Base-by-base conservation (phyloP, 805 yeast species). In the Kluyveromyces aestuarii region DNA sequence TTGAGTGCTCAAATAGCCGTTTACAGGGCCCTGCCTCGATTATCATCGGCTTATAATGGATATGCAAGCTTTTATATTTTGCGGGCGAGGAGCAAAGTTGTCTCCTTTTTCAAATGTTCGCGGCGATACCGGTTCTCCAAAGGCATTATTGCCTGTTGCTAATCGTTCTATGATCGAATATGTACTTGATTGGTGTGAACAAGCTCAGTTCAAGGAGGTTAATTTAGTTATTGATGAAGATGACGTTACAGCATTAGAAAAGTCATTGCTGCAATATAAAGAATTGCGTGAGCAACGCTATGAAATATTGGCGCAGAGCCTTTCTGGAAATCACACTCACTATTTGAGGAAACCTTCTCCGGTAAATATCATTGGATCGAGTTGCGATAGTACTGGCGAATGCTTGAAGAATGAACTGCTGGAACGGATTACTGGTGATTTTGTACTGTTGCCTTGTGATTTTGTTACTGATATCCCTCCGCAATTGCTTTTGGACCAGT, bases 381-480 rank as follows among this genome's bases (percentile, higher is more conserved):
- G 73, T 46, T 71, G 75, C 10, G 75, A 73, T 14, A 63, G 76
- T 13, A 81, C 87, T 14, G 95, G 93, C n/a, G 80, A 74, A 47
- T 70, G 81, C 44, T 60, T 87, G 38, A 72, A 73, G 46, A 55
- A 51, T 41, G 75, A 78, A 48, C 66, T 76, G 52, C 70, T 76
- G 44, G 71, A 68, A 9, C 62, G 67, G 47, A 59, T 69, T 30
- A 54, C 62, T 46, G 60, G 73, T 35, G 82, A 82, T 61, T 82
- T 88, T 59, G 87, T 89, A n/a, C 66, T 93, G 33, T 68, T 93
- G 48, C 97, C 98, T 8, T 91, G 97, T 69, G 99, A 95, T 65
- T 87, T 93, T 62, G 73, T 95, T 47, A 89, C 98, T 2, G 91
- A 90, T 62, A 72, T 91, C 37, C 96, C 96, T 3, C 96, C 98